Conservation (phyloP, 305 asterid species). For the Fraxinus xanthoxyloides region DNA sequence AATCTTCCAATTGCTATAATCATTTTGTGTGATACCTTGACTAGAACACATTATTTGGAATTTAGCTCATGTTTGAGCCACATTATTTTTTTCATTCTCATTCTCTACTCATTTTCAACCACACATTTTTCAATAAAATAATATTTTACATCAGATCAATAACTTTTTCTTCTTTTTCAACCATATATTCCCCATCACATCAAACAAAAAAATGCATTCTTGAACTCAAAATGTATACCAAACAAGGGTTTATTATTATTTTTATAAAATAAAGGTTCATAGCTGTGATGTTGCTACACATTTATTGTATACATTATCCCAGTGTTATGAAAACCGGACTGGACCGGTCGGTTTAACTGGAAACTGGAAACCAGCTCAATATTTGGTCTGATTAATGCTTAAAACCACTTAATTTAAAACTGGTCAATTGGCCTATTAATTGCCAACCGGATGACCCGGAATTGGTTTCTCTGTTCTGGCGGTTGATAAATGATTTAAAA, state of each 20-base stretch:
- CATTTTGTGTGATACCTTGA: not conserved
- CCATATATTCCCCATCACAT: no score
- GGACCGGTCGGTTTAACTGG: not conserved
- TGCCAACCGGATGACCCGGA: not conserved
- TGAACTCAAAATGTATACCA: no score
- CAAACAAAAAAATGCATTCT: no score
- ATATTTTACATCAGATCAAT: no score
- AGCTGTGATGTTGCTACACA: not conserved
- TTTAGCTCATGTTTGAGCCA: no score
- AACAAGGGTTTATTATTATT: constrained; percentile 5
- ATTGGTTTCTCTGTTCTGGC: not conserved
- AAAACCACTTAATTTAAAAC: not conserved
- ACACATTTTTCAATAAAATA: no score
- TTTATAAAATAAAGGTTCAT: not conserved
- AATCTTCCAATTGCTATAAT: not conserved
- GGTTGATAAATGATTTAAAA: not conserved
- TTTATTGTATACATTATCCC: constrained; percentile 1
- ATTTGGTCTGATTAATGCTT: not conserved
- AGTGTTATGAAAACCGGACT: not conserved
- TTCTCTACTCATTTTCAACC: no score
- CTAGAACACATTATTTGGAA: not conserved
- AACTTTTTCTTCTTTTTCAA: no score
- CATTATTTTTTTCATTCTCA: no score
- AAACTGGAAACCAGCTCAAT: not conserved
- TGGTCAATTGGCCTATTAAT: not conserved